Conservation (phyloP, 2,329 filamentous ascomycete species). For the Stachybotrys elegans region DNA sequence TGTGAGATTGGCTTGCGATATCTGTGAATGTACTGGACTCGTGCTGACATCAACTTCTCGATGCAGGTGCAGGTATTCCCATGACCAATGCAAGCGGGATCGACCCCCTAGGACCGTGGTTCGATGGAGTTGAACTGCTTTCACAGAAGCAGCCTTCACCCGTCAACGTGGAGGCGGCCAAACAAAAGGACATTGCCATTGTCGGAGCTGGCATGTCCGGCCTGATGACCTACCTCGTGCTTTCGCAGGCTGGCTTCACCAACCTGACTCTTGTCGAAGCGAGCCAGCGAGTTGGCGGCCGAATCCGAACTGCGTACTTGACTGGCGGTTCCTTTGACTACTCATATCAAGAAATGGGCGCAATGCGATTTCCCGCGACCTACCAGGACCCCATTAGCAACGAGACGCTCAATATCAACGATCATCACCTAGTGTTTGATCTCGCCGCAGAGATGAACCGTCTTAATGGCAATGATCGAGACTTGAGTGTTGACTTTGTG, state of each 20-base stretch:
- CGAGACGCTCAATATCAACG: slow-evolving; percentile 52
- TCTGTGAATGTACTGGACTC: no score
- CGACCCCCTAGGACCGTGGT: slow-evolving; percentile 53
- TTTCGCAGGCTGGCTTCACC: slow-evolving; percentile 47
- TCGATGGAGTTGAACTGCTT: slow-evolving; percentile 58
- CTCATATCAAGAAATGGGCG: slow-evolving; percentile 63
- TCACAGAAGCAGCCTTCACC: slow-evolving; percentile 46
- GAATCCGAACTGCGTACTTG: slow-evolving; percentile 60
- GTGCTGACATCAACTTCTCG: no score
- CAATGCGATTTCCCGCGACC: slow-evolving; percentile 58
- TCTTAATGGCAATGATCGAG: slow-evolving; percentile 46
- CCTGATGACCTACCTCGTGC: slow-evolving; percentile 52
- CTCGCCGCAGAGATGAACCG: slow-evolving; percentile 55
- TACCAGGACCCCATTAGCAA: slow-evolving; percentile 47
- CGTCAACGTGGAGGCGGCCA: slow-evolving; percentile 9
- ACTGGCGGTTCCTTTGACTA: slow-evolving; percentile 55
- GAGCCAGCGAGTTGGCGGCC: slow-evolving; percentile 54
- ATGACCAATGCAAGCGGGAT: slow-evolving; percentile 48
- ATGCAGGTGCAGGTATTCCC: no score
- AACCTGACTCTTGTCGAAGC: slow-evolving; percentile 61
- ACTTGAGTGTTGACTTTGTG: slow-evolving; percentile 54
- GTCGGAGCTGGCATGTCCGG: slow-evolving; percentile 63
- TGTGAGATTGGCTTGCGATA: no score
- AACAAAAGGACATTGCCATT: slow-evolving; percentile 39
- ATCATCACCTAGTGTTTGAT: slow-evolving; percentile 62